Evolutionary conservation across 2,329 filamentous ascomycete genomes (phyloP), one percentile per base, ranked within the genome.

Genomic region (Botryotinia calthae): DNA sequence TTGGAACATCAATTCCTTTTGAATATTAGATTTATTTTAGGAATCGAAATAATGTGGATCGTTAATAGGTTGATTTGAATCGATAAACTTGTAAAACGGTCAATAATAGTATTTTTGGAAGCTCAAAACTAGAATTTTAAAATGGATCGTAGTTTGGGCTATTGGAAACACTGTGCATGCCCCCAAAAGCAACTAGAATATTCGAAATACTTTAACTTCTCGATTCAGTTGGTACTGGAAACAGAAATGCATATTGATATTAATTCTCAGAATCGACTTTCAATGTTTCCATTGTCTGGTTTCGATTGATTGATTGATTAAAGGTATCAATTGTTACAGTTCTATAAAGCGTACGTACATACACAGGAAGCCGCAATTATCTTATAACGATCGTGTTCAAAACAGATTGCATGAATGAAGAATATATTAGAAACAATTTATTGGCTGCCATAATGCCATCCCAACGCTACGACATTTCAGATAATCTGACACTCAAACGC

Each of bases 341-440:
- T 56, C 51, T 56, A 2, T 18, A 31, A 14, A 56, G n/a, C n/a
- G 7, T 56, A 56, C n/a, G 51, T 56, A 56, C 2, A 25, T 28
- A 16, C 37, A 37, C 37, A 25, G 22, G 5, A 40, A 10, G 22
- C 22, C 34, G 34, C 25, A 28, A 25, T 51, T 54, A 25, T 62
- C 44, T 71, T 65, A 37, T 34, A 22, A 20, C 5, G 25, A 18
- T 31, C 7, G 10, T 22, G n/a, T 63, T 44, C n/a, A 64, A 63
- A 71, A 7, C 34, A 58, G 20, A n/a, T 12, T 71, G 70, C 70
- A 66, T 71, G 34, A 71, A 66, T 44, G 12, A 44, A 37, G 20
- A 66, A 22, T 54, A 34, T 31, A 71, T 66, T 56, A 9, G 70
- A 66, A 66, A 71, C 46, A 34, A 40, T 56, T 20, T 10, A n/a